These are phyloP conservation scores for Lentinula lateritia DNA, from an alignment of 768 basidiomycete genomes.

Conservation along the genomic window DNA sequence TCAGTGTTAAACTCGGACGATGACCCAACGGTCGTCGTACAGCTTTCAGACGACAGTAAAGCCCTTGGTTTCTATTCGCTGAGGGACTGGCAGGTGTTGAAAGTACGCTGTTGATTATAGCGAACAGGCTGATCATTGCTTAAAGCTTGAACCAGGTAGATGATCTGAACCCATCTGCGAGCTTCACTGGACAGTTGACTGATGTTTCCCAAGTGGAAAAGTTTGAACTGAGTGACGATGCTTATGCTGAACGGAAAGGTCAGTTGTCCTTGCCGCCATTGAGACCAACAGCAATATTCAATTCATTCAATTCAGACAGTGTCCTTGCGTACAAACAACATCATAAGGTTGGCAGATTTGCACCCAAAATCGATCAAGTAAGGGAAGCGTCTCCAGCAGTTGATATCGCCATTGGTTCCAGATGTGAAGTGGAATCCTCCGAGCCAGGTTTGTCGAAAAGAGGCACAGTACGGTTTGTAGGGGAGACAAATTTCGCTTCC, in stretches of 20 bases:
- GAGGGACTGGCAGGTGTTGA: conserved; percentile 73
- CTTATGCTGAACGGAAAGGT: conserved; percentile 82
- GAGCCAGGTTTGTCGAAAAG: conserved; percentile 71
- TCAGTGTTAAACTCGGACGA: conserved; percentile 54
- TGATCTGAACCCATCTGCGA: conserved; percentile 70
- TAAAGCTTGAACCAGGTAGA: conserved; percentile 39
- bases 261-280: conserved; percentile 4
- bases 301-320: conserved; percentile 49
- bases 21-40: conserved; percentile 41
- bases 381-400: conserved; percentile 22
- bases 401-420: conserved; percentile 60
- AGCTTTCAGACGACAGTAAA: conserved; percentile 61
- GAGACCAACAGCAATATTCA: no score
- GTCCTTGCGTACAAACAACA: conserved; percentile 86
- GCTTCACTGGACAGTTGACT: conserved; percentile 78
- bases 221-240: conserved; percentile 80
- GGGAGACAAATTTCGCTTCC: conserved; percentile 65
- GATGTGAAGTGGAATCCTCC: conserved; percentile 77
- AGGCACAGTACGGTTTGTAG: conserved; percentile 84
- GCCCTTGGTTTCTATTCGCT: conserved; percentile 73
- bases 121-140: conserved; percentile 1
- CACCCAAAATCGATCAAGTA: conserved; percentile 37
- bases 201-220: conserved; percentile 88
- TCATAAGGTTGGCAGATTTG: conserved; percentile 87
- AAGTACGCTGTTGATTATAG: conserved; percentile 40